phyloP scores from a whole-genome alignment of 1,139 yeast genomes.

The Suzukiozyma palmioleophila region DNA sequence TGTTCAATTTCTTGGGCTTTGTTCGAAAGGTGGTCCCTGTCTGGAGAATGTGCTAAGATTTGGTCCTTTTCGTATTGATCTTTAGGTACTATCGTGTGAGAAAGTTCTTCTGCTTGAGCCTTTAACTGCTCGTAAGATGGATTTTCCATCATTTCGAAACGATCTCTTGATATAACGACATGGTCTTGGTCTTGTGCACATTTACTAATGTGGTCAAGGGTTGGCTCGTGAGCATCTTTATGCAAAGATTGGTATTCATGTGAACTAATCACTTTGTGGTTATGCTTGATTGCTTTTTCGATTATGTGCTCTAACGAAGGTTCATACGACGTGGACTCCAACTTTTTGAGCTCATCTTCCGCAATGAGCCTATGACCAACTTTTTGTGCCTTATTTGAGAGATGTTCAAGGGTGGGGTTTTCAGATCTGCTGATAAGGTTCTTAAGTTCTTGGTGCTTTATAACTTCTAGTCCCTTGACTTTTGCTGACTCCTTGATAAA shows the following conservation, averaged over 20 bases:
- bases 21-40: slow-evolving; percentile 9
- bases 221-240: slow-evolving; percentile 16
- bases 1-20: slow-evolving; percentile 11
- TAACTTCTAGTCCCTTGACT: slow-evolving; percentile 12
- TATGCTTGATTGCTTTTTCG: slow-evolving; percentile 15
- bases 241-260: slow-evolving; percentile 11
- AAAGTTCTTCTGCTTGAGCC: slow-evolving; percentile 9
- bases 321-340: slow-evolving; percentile 11
- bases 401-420: slow-evolving; percentile 16
- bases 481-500: slow-evolving; percentile 17
- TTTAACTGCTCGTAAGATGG: slow-evolving; percentile 13
- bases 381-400: slow-evolving; percentile 11
- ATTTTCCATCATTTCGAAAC: slow-evolving; percentile 8
- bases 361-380: slow-evolving; percentile 12
- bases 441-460: slow-evolving; percentile 8
- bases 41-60: slow-evolving; percentile 15
- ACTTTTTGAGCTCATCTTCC: slow-evolving; percentile 6
- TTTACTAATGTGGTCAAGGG: slow-evolving; percentile 16
- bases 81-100: slow-evolving; percentile 15
- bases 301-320: slow-evolving; percentile 26
- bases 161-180: slow-evolving; percentile 17
- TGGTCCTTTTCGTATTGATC: slow-evolving; percentile 14
- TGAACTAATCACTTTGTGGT: slow-evolving; percentile 16
- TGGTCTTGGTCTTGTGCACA: slow-evolving; percentile 18
- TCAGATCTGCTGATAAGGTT: slow-evolving; percentile 10